Evolutionary conservation across 2,329 filamentous ascomycete species (phyloP).

Genomic region (Arthroderma sp.): DNA sequence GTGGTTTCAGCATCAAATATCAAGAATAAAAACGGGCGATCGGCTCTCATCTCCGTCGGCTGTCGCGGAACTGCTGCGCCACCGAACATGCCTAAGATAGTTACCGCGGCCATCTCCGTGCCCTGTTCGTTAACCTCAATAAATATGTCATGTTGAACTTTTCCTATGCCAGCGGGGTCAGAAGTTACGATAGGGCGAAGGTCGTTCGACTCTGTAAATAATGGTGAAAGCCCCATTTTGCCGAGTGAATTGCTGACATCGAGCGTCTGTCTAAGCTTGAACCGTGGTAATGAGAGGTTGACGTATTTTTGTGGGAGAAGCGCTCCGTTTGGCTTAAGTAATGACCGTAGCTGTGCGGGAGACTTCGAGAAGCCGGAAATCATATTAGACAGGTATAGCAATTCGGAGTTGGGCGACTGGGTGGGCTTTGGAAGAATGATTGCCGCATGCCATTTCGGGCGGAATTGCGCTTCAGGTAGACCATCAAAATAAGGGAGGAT

Average conservation of each 20-base stretch:
- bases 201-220: neutral
- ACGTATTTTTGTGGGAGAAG: neutral
- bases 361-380: conserved; percentile 2
- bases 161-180: neutral
- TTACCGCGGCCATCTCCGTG: conserved; percentile 5
- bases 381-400: neutral
- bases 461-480: neutral
- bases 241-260: conserved; percentile 1
- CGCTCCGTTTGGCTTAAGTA: neutral
- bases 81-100: neutral
- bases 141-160: conserved; percentile 4
- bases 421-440: conserved; percentile 5
- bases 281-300: conserved; percentile 5
- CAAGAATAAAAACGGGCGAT: conserved; percentile 5
- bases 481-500: conserved; percentile 3
- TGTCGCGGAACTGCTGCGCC: neutral
- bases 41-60: conserved; percentile 4
- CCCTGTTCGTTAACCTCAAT: conserved; percentile 7
- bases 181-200: conserved; percentile 1
- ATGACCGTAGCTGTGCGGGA: conserved; percentile 1
- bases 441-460: conserved; percentile 4
- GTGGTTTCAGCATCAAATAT: conserved; percentile 3
- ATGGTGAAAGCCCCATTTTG: neutral
- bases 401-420: neutral
- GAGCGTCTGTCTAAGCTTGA: conserved; percentile 1